Evolutionary conservation across 345 rosid species (phyloP), one percentile per base, ranked within the genome.

Genomic region (Citrus mangshanensis): DNA sequence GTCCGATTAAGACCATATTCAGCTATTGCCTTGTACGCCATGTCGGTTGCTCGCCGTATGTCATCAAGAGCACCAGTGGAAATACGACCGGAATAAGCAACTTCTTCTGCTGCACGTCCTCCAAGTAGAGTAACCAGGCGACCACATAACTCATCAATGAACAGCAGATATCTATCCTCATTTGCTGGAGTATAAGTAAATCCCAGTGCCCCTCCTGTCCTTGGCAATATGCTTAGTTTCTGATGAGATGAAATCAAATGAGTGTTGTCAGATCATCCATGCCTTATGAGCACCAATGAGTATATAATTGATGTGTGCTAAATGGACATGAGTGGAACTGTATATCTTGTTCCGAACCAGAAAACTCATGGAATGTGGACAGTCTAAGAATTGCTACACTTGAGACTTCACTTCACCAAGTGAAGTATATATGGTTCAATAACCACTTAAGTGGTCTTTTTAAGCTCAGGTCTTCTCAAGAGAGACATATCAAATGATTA

Each of bases 71-170:
- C 97, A 74, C 98, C 98, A 1, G 98, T 97, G 66, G 97, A 91
- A 79, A 94, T 85, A 77, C 97, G 93, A 49, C 99, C 98, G 7
- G 98, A 90, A 83, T 94, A 97, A 2, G 90, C 88, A 78, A 94
- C 85, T 81, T 94, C 94, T 89, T 97, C 98, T 46, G 99, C 99
- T 72, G 99, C 99, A 73, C 98, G 97, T 35, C 99, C 99, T 79
- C 98, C 98, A 40, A 97, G 92, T 78, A 97, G 98, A 42, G 98
- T 97, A 66, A 93, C 99, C 88, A 97, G 85, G 66, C 96, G 97
- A 25, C 99, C 99, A 73, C 87, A 93, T 55, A 97, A 81, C 77
- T 97, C 99, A 75, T 97, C 99, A 81, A 94, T 90, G 83, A 93
- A 94, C 73, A 97, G 95, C 66, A 97, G 85, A 89, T 94, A 92